Percentiles rank a stretch among this genome's conserved stretches.
Conservation (phyloP, 768 basidiomycete species). For the Kockovaella imperatae region DNA sequence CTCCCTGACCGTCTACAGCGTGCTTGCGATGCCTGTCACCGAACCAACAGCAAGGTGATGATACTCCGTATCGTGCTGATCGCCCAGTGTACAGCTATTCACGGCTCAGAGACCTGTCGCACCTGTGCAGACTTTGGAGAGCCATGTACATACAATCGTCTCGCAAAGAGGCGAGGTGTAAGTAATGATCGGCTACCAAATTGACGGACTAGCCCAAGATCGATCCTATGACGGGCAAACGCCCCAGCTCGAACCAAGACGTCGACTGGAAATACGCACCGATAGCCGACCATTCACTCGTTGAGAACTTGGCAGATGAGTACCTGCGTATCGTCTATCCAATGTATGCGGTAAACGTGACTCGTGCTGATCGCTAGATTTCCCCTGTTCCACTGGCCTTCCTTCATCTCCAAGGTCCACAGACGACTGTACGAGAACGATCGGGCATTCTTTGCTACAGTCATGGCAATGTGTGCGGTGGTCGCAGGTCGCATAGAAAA, state of each 20-base stretch:
- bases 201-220: too few relatives aligned
- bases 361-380: neutral
- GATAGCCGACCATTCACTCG: too few relatives aligned
- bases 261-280: too few relatives aligned
- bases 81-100: neutral
- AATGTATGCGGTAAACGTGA: conserved; percentile 15
- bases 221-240: neutral
- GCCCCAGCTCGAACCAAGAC: too few relatives aligned
- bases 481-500: conserved; percentile 12
- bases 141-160: conserved; percentile 6
- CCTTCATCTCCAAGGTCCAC: conserved; percentile 7
- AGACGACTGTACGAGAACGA: conserved; percentile 7
- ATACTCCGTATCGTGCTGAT: too few relatives aligned
- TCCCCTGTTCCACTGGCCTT: conserved; percentile 21
- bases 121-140: conserved; percentile 1
- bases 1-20: too few relatives aligned
- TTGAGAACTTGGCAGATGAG: conserved; percentile 14
- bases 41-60: too few relatives aligned
- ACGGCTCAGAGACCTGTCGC: neutral
- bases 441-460: conserved; percentile 10
- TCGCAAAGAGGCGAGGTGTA: conserved; percentile 1
- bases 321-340: conserved; percentile 23
- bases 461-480: conserved; percentile 18
- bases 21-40: too few relatives aligned
- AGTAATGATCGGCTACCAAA: too few relatives aligned